These are phyloP conservation scores for Trametes maxima DNA, from an alignment of 768 basidiomycete species.

Conservation along the genomic window DNA sequence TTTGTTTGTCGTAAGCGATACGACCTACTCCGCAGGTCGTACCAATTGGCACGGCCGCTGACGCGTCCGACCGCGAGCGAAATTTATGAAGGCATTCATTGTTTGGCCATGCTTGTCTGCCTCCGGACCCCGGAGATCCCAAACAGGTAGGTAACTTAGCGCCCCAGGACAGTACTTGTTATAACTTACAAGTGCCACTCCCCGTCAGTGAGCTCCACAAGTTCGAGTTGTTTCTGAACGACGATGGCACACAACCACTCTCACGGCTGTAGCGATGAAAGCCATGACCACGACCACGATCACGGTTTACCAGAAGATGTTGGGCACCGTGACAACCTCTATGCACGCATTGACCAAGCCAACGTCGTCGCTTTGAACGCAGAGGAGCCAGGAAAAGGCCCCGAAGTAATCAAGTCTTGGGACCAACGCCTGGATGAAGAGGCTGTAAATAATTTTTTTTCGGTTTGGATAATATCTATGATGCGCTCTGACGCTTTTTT, in stretches of 20 bases:
- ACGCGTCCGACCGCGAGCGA: too few relatives aligned
- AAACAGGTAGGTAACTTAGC: neutral
- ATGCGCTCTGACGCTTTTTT: slow-evolving; percentile 1
- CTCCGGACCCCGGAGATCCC: too few relatives aligned
- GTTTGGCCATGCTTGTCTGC: too few relatives aligned
- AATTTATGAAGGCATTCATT: too few relatives aligned
- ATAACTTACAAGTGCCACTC: too few relatives aligned
- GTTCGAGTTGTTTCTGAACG: neutral
- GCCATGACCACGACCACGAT: slow-evolving; percentile 54
- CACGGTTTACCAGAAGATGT: slow-evolving; percentile 43
- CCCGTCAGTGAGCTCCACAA: neutral
- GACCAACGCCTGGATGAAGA: slow-evolving; percentile 71
- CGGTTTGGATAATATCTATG: neutral
- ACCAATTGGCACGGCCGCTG: too few relatives aligned
- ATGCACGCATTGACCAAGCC: slow-evolving; percentile 69
- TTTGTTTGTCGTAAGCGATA: neutral
- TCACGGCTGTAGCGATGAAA: slow-evolving; percentile 61
- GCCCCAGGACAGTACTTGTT: neutral
- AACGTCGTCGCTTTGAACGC: slow-evolving; percentile 85
- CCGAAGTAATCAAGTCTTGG: slow-evolving; percentile 86
- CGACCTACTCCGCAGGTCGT: too few relatives aligned
- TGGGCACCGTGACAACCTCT: slow-evolving; percentile 73
- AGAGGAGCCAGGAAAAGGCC: slow-evolving; percentile 44
- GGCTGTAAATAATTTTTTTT: slow-evolving; percentile 47
- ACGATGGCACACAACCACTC: slow-evolving; percentile 58